These are phyloP conservation scores for Teunomyces funiuensis DNA, from an alignment of 805 yeast genomes.

Conservation along the genomic window DNA sequence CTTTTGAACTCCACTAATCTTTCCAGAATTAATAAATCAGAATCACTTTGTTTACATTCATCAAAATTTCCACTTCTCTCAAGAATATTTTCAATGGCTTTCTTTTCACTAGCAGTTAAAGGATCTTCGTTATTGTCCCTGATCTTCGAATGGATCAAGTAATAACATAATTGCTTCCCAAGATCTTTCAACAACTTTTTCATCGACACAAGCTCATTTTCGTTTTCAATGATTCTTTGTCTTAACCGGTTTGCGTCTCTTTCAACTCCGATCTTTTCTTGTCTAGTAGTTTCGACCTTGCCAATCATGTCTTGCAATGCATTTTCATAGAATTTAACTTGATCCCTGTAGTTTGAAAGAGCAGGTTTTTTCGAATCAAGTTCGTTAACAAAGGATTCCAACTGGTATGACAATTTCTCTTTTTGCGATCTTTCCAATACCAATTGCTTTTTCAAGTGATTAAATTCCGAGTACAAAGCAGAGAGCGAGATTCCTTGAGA, in stretches of 20 bases:
- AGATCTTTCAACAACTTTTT: conserved; percentile 66
- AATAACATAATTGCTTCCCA: conserved; percentile 76
- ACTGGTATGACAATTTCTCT: conserved; percentile 64
- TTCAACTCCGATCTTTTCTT: conserved; percentile 48
- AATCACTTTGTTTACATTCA: conserved; percentile 51
- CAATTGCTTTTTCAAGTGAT: conserved; percentile 62
- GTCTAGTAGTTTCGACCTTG: conserved; percentile 51
- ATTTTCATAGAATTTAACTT: conserved; percentile 52
- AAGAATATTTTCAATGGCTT: conserved; percentile 59
- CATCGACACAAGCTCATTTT: conserved; percentile 47
- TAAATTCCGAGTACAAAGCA: conserved; percentile 63
- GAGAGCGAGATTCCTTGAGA: conserved; percentile 59
- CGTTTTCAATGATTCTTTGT: conserved; percentile 39
- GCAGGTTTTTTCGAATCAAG: conserved; percentile 78
- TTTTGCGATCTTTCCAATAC: conserved; percentile 71
- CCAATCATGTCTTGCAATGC: conserved; percentile 53
- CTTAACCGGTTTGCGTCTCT: conserved; percentile 36
- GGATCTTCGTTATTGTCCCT: conserved; percentile 59
- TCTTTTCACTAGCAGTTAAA: conserved; percentile 61
- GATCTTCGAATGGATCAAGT: conserved; percentile 65
- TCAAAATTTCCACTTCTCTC: conserved; percentile 32
- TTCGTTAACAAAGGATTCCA: conserved; percentile 71
- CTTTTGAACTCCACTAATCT: conserved; percentile 70
- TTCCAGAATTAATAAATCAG: conserved; percentile 69
- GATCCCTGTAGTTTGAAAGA: conserved; percentile 64